Base-by-base conservation (phyloP, 306 rosid species). In the Fragaria ananassa region DNA sequence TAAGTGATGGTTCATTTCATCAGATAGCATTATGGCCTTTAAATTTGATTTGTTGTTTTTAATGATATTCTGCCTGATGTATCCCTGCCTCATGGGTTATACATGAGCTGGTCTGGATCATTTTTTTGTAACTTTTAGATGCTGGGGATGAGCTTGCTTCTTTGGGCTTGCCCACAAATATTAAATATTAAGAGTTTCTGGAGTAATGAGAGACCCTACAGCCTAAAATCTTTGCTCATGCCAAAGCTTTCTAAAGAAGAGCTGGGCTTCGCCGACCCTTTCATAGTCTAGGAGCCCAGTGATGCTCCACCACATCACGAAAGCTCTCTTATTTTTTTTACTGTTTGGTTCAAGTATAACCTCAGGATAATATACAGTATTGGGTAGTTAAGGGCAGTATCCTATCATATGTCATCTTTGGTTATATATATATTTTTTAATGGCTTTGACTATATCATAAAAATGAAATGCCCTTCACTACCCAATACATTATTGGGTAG, bases 1-100 rank as follows among this genome's bases (percentile, higher is more conserved):
- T 96, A 88, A 92, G 97, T 83, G 70, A 74, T 46, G 60, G 9
- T 46, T 2, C 3, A 45, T 62, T 74, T 61, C 21, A 15, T 45
- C 29, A 61, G 60, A 46, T 46, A 31, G 10, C 34, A 12, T 61
- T 12, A n/a, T 34, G 31, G 66, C 53, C 29, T 72, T 10, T 58
- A 15, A 57, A 19, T 9, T 60, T 34, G 45, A 45, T 29, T 57
- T 15, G 5, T 61, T 44, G 19, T 5, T 11, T 21, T 44, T 17
- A 44, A 56, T 86, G 74, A 19, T 35, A 60, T 71, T 71, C 51
- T 8, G 14, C 70, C 58, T 57, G 54, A 15, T 42, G 35, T 34
- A 34, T 21, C 53, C 21, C 8, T 72, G 34, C 56, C 60, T 57
- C 13, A 11, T 71, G 69, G 46, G 18, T 64, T 31, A 35, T 15